Conservation (phyloP, 2,329 filamentous ascomycete genomes). For the Pseudogymnoascus sp. region DNA sequence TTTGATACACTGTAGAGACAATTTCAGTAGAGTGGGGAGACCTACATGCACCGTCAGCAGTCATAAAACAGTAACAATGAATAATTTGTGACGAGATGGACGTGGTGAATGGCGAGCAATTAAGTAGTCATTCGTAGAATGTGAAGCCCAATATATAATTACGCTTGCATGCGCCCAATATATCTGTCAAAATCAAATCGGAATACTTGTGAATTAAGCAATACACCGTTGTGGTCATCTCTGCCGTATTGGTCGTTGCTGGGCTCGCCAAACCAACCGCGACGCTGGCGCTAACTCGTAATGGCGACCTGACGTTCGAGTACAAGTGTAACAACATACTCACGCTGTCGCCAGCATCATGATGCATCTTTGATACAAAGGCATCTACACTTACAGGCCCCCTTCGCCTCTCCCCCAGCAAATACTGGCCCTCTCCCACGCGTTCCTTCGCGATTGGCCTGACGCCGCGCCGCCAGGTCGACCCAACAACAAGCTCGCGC, state of each 20-base stretch:
- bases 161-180: neutral
- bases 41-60: neutral
- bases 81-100: neutral
- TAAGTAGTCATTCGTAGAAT: neutral
- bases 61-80: neutral
- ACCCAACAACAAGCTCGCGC: conserved; percentile 9
- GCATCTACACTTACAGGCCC: conserved; percentile 19
- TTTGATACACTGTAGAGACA: neutral
- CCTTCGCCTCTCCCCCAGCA: conserved; percentile 23
- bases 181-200: neutral
- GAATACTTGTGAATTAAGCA: neutral
- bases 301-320: conserved; percentile 8
- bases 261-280: conserved; percentile 8
- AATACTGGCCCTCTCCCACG: conserved; percentile 20
- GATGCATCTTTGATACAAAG: conserved; percentile 26
- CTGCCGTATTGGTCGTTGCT: neutral
- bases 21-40: neutral
- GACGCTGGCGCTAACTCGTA: conserved; percentile 9
- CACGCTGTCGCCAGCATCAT: conserved; percentile 2
- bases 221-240: neutral
- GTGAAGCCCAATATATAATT: neutral
- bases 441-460: conserved; percentile 19
- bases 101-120: conserved; percentile 2
- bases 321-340: conserved; percentile 8
- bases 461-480: conserved; percentile 11